A percentile compares a stretch with the other conserved stretches of the same genome.
Conservation (phyloP, 495 filamentous ascomycete species). For the Aspergillus baeticus region DNA sequence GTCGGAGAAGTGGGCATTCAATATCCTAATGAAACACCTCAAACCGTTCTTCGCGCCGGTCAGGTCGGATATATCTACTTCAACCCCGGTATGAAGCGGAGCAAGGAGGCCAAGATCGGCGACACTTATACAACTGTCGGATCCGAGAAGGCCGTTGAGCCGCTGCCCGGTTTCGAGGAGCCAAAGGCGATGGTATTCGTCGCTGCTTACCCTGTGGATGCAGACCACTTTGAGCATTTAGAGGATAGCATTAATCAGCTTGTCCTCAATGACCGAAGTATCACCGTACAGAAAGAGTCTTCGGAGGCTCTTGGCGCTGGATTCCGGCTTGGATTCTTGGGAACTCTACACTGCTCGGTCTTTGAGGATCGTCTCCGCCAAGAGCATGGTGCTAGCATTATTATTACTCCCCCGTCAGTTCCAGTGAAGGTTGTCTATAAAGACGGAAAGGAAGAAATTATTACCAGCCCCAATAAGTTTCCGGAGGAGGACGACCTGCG, state of each 20-base stretch:
- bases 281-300: conserved; percentile 88
- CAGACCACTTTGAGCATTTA: conserved; percentile 78
- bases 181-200: conserved; percentile 99
- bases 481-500: conserved; percentile 68
- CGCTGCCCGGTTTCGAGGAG: conserved; percentile 91
- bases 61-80: conserved; percentile 96
- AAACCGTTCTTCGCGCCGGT: conserved; percentile 76
- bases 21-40: conserved; percentile 85
- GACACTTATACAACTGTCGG: conserved; percentile 92
- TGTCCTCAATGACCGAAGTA: conserved; percentile 89
- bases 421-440: conserved; percentile 81
- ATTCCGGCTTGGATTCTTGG: conserved; percentile 93
- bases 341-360: conserved; percentile 94
- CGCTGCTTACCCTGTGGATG: conserved; percentile 90
- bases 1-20: conserved; percentile 97
- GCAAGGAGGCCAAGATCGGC: conserved; percentile 91
- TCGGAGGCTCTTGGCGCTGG: conserved; percentile 92
- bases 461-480: conserved; percentile 83
- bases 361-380: conserved; percentile 96
- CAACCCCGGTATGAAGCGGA: conserved; percentile 96
- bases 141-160: conserved; percentile 70
- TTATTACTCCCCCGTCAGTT: conserved; percentile 94
- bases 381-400: conserved; percentile 92
- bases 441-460: conserved; percentile 68
- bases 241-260: conserved; percentile 95